Conservation (phyloP, 129 eudicot species). For the Dittrichia graveolens region DNA sequence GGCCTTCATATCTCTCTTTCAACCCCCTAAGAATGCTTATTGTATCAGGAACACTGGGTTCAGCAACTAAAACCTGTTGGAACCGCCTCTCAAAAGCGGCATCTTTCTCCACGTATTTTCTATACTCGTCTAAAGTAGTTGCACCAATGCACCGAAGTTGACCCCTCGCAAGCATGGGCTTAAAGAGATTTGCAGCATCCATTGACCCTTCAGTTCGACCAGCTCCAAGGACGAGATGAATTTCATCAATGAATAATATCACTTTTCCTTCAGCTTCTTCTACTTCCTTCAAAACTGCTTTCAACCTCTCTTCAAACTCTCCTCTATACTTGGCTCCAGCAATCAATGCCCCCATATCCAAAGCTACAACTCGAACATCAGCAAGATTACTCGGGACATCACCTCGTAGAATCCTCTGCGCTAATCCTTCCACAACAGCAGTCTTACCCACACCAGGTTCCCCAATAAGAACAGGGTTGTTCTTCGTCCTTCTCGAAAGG, state of each 20-base stretch:
- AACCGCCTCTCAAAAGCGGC: conserved; percentile 97
- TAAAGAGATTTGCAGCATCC: conserved; percentile 94
- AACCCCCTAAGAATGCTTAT: conserved; percentile 84
- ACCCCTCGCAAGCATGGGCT: conserved; percentile 98
- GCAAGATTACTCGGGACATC: conserved; percentile 90
- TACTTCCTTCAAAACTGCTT: conserved; percentile 88
- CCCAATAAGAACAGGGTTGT: conserved; percentile 90
- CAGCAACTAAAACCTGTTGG: conserved; percentile 96
- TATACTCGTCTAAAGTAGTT: conserved; percentile 83
- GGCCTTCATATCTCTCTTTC: conserved; percentile 95
- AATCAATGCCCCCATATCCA: conserved; percentile 93
- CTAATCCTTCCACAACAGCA: conserved; percentile 95
- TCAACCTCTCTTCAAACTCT: conserved; percentile 89
- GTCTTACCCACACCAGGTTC: conserved; percentile 99
- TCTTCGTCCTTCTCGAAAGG: conserved; percentile 85
- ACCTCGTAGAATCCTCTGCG: conserved; percentile 84
- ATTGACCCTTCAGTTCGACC: conserved; percentile 93
- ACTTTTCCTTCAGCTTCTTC: conserved; percentile 97
- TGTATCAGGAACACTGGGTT: conserved; percentile 81
- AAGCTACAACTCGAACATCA: conserved; percentile 77
- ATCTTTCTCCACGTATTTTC: conserved; percentile 94
- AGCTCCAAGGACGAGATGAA: conserved; percentile 89
- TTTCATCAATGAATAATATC: conserved; percentile 82
- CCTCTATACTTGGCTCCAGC: conserved; percentile 96
- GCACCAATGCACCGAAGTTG: conserved; percentile 95